These are phyloP conservation scores for Talaromyces atroroseus DNA, from an alignment of 2,329 filamentous ascomycete species.

Conservation along the genomic window DNA sequence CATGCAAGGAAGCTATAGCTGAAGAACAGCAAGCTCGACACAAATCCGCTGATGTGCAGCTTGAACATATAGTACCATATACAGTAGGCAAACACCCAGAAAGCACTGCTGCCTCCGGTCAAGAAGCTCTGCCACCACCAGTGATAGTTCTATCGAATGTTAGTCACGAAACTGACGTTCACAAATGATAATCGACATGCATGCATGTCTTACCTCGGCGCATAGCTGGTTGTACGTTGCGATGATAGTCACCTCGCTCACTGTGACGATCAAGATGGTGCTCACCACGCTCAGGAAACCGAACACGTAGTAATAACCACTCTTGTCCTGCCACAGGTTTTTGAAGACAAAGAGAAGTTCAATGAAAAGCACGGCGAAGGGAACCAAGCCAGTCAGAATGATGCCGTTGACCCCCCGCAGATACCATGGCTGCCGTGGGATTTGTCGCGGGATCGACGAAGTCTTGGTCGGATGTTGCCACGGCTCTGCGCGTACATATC, in stretches of 20 bases:
- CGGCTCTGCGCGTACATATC: conserved; percentile 59
- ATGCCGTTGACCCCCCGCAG: conserved; percentile 57
- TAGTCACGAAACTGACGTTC: not conserved
- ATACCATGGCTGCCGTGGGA: conserved; percentile 74
- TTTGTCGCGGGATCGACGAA: conserved; percentile 62
- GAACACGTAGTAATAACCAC: conserved; percentile 86
- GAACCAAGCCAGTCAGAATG: conserved; percentile 69
- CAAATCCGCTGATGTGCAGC: conserved; percentile 73
- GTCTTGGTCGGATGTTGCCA: conserved; percentile 84
- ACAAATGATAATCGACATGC: not conserved
- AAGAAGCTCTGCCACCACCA: conserved; percentile 93
- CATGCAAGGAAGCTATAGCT: conserved; percentile 78
- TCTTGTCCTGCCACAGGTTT: conserved; percentile 85
- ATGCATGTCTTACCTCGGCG: conserved; percentile 52
- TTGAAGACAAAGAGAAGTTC: conserved; percentile 83
- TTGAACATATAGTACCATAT: conserved; percentile 78
- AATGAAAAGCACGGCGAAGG: conserved; percentile 83
- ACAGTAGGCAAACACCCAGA: conserved; percentile 81
- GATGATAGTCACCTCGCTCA: conserved; percentile 79
- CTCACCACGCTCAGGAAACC: conserved; percentile 74
- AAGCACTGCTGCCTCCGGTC: conserved; percentile 66
- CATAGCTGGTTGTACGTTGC: conserved; percentile 78
- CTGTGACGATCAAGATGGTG: conserved; percentile 65
- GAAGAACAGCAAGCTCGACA: conserved; percentile 77
- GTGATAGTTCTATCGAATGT: conserved; percentile 59